Conservation (phyloP, 2,329 filamentous ascomycete genomes). For the Parastagonospora avenae region DNA sequence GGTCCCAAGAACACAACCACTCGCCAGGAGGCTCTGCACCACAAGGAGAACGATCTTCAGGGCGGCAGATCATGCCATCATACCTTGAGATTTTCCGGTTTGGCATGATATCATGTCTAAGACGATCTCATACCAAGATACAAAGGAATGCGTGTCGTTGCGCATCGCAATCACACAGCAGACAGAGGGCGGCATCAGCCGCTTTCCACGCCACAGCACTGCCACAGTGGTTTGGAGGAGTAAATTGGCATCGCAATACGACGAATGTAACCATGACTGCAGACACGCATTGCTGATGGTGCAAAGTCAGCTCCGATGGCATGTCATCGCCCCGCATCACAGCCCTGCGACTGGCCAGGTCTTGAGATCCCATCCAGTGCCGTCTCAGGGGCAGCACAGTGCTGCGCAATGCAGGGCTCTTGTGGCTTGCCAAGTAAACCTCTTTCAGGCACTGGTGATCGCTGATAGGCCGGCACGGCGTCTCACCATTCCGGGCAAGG, state of each 20-base stretch:
- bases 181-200: conserved; percentile 7
- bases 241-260: not conserved
- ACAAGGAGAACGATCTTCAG: conserved; percentile 23
- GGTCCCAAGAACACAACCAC: conserved; percentile 5
- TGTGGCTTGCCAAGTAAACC: conserved; percentile 37
- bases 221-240: conserved; percentile 2
- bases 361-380: conserved; percentile 9
- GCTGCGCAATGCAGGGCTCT: conserved; percentile 28
- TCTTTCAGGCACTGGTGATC: conserved; percentile 23
- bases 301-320: conserved; percentile 6
- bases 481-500: conserved; percentile 16
- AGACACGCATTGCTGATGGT: conserved; percentile 1
- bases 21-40: conserved; percentile 16
- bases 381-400: conserved; percentile 15
- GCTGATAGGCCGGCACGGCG: conserved; percentile 25
- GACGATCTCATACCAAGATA: conserved; percentile 15
- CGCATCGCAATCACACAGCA: conserved; percentile 28
- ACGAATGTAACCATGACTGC: conserved; percentile 5
- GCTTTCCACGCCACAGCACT: conserved; percentile 7
- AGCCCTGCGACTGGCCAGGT: conserved; percentile 20
- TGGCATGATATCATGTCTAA: conserved; percentile 22
- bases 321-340: conserved; percentile 15
- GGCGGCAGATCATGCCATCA: conserved; percentile 35
- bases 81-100: conserved; percentile 3
- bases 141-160: conserved; percentile 16